Base-by-base conservation (phyloP, 208 protist species). In the Leishmania braziliensis region DNA sequence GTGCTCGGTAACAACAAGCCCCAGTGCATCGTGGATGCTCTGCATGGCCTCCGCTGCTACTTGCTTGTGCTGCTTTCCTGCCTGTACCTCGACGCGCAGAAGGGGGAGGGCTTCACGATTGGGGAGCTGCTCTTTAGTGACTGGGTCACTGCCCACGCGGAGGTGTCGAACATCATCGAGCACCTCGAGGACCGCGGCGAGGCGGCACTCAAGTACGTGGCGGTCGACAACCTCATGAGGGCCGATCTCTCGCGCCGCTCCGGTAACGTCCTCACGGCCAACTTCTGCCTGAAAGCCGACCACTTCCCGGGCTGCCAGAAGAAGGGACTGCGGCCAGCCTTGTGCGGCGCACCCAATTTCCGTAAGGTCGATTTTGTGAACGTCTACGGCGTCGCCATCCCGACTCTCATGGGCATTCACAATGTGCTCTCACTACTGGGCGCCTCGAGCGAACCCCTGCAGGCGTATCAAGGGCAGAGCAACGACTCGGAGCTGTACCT, bases 281-380 rank as follows among this genome's bases (percentile, higher is more conserved):
- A 97, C 89, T 96, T 95, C 86, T 89, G 88, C 80, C 78, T 97
- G 66, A 97, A 97, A 86, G 94, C 94, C 23, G 94, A 97, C 66
- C 94, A 97, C 94, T 97, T 97, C 70, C 94, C 94, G 20, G 94
- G 94, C 36, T 96, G 92, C 75, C 91, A 95, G 80, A 96, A 96
- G 90, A 97, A 96, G 82, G 94, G 92, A 10, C 84, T 97, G 60
- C 90, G 88, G 23, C 94, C 94, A 3, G 89, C 88, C 39, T 50
- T 97, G 56, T 97, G 94, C 84, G 94, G 94, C 16, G 94, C 94
- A 33, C 94, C 94, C 8, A 97, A 96, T 88, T 95, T 97, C 70
- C 91, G 94, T 39, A 97, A 97, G 77, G 94, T 97, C 8, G 76
- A 91, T 50, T 80, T 88, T 53, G 86, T 96, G 43, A 97, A 97